These are phyloP conservation scores for Tanozyma kutaoensis DNA, from an alignment of 805 yeast genomes.

Conservation along the genomic window DNA sequence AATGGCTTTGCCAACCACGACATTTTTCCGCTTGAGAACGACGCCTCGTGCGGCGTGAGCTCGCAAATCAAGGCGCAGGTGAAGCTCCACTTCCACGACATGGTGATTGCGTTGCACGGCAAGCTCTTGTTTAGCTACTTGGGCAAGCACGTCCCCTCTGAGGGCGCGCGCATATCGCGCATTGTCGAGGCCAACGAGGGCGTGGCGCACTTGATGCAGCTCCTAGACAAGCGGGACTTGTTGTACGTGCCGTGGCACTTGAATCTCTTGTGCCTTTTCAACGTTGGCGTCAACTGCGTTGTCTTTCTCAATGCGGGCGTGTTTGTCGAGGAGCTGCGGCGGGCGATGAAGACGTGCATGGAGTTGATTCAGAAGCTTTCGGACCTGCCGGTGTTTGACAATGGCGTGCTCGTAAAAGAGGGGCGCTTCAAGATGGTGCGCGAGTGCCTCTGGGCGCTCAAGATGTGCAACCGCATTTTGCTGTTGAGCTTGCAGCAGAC, in stretches of 20 bases:
- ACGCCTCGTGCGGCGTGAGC: conserved; percentile 1
- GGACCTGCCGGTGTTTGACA: conserved; percentile 17
- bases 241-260: too few relatives aligned
- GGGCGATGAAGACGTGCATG: conserved; percentile 11
- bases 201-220: conserved; percentile 2
- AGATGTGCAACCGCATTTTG: conserved; percentile 38
- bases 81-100: conserved; percentile 24
- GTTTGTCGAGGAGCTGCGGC: conserved; percentile 10
- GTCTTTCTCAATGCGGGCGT: conserved; percentile 31
- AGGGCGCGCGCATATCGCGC: conserved; percentile 16
- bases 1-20: conserved; percentile 19
- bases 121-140: conserved; percentile 16
- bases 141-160: conserved; percentile 16
- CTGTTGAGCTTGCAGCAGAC: conserved; percentile 31
- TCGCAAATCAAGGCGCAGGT: conserved; percentile 18
- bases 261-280: conserved; percentile 14
- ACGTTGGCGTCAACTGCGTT: conserved; percentile 27
- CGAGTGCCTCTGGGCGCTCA: conserved; percentile 52
- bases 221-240: too few relatives aligned
- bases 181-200: conserved; percentile 18
- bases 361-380: conserved; percentile 9
- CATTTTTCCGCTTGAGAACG: conserved; percentile 1
- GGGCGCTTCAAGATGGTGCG: conserved; percentile 36
- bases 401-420: conserved; percentile 1
- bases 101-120: conserved; percentile 22